Base-by-base conservation (phyloP, 106 monocot genomes). In the Hemerocallis citrina region DNA sequence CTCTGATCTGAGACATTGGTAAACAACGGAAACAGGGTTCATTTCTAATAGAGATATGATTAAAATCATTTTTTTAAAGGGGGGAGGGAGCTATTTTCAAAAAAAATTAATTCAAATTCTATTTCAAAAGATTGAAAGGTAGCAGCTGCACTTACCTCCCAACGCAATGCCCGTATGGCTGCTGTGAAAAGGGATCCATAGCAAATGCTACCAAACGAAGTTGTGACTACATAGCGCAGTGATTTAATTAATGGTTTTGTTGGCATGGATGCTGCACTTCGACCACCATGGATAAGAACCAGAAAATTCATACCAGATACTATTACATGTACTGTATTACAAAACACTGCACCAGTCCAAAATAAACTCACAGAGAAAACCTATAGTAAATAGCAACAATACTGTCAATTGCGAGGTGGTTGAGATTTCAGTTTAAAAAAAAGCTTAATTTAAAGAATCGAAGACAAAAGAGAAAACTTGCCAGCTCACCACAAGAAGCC, bases 401-500 rank as follows among this genome's bases (percentile, higher is more conserved):
- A 19, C 47, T 27, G 67, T 65, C 63, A 66, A 14, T 13, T 16
- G 29, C n/a, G 47, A 24, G 30, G 25, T 35, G 17, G 3, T 51
- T 64, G 10, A 42, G 13, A 23, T 28, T 57, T 5, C 15, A 68
- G 7, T 35, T 37, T n/a, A n/a, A 46, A 34, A 4, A 38, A 41
- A 9, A 33, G 5, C 3, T 30, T 2, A 38, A 45, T 27, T 21
- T 57, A 19, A 40, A 42, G 7, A 55, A 3, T 40, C 14, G 19
- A 43, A 40, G 67, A 81, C 37, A 38, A 39, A 77, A 60, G 46
- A 73, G 87, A 90, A n/a, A 79, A 98, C 91, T 91, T 88, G 96
- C 96, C 96, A 78, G 69, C 96, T 98, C 96, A 98, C 96, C 96
- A 90, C 87, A 98, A 98, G 91, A 77, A 91, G 91, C 96, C 87